Base-by-base conservation (phyloP, 306 rosid species). In the Vigna mungo region DNA sequence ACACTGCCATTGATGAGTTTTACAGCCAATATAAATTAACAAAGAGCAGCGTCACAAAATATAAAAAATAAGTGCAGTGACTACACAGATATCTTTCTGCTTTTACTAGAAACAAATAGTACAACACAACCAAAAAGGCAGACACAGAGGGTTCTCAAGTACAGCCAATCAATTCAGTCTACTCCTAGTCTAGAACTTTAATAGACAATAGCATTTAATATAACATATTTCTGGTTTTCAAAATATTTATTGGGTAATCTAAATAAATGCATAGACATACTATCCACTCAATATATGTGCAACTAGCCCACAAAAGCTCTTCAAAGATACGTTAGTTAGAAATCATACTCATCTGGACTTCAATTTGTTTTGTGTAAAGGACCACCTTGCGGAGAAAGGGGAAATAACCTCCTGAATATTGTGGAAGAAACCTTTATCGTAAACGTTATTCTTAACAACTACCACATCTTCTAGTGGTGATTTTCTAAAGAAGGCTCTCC, bases 321-420 rank as follows among this genome's bases (percentile, higher is more conserved):
- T 72, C 37, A 67, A 75, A 73, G 56, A 55, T 46, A 63, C 9
- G 9, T 16, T 15, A 6, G 49, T 66, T 30, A n/a, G 12, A 44
- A 44, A 59, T 74, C 65, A 34, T 74, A 65, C 80, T 92, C 85
- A 92, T 80, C 87, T 46, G 43, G 88, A 82, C 84, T 94, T 92
- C 21, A 80, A 49, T 86, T 94, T 94, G 59, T 85, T 78, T 76
- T 4, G 74, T 1, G 54, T 55, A 76, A 84, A 79, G 9, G 89
- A 78, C 7, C 70, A 71, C 70, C 93, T 89, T 53, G 85, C 82
- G 3, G 97, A 95, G 36, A 78, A 64, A 74, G 97, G 98, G 34
- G 78, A 83, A 77, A 92, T 62, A 65, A 92, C 80, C 89, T 95
- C 97, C 18, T 34, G 62, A 81, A 86, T 58, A 76, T 95, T 95